Conservation (phyloP, 2,329 filamentous ascomycete genomes). For the Metarhizium robertsii region DNA sequence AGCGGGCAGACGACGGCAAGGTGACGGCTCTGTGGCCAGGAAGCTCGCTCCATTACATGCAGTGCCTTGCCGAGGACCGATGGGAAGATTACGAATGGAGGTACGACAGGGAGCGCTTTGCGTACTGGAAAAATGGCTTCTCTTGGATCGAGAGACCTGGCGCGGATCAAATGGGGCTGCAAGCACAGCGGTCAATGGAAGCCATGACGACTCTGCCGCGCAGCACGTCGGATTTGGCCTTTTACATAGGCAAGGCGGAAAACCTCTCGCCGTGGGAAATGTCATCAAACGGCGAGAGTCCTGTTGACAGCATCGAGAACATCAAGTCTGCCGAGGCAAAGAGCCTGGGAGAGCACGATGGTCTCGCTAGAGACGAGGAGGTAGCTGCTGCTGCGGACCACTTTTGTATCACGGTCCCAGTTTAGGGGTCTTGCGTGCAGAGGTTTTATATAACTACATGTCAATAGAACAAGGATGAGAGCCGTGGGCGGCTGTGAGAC, state of each 20-base stretch:
- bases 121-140: conserved; percentile 13
- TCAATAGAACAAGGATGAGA: no score
- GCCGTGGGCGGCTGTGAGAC: no score
- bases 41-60: conserved; percentile 36
- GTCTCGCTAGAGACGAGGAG: background rate
- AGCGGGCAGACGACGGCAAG: conserved; percentile 24
- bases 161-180: conserved; percentile 10
- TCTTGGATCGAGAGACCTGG: conserved; percentile 14
- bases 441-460: no score
- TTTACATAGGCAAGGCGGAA: conserved; percentile 4
- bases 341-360: background rate
- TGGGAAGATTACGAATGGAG: conserved; percentile 17
- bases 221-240: conserved; percentile 6
- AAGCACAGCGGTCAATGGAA: conserved; percentile 3
- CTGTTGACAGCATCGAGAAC: background rate
- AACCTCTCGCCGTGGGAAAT: background rate
- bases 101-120: conserved; percentile 12
- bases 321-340: background rate
- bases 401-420: conserved; percentile 2
- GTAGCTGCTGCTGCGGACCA: background rate
- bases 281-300: background rate
- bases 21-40: conserved; percentile 32
- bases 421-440: background rate
- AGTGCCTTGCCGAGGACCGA: conserved; percentile 23
- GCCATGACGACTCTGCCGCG: conserved; percentile 5